A percentile compares a stretch with the other conserved stretches of the same genome.
Evolutionary conservation across 805 yeast genomes (phyloP).

Genomic region (Zygosaccharomyces pseudorouxii): DNA sequence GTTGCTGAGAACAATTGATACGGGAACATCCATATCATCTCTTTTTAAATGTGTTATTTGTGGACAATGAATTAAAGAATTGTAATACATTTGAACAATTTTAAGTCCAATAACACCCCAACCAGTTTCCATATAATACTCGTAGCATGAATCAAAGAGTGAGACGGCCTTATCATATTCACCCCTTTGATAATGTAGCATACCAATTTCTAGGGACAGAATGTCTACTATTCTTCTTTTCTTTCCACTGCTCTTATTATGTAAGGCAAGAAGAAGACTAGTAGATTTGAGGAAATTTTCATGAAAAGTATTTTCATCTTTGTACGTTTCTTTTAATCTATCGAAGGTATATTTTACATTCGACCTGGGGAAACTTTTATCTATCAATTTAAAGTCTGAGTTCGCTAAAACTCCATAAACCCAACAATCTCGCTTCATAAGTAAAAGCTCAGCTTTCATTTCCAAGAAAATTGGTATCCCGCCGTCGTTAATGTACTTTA

Average conservation of each 20-base stretch:
- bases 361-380: constrained; percentile 11
- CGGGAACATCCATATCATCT: constrained; percentile 27
- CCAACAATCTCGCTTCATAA: constrained; percentile 39
- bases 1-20: constrained; percentile 26
- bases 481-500: constrained; percentile 10
- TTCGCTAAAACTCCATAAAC: constrained; percentile 22
- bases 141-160: constrained; percentile 64
- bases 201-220: constrained; percentile 73
- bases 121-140: constrained; percentile 59
- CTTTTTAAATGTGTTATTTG: constrained; percentile 19
- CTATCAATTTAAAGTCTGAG: constrained; percentile 15
- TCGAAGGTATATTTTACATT: constrained; percentile 13
- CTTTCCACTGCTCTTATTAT: constrained; percentile 18
- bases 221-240: constrained; percentile 66
- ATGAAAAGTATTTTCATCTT: constrained; percentile 22
- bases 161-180: constrained; percentile 58
- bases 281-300: constrained; percentile 50
- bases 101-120: constrained; percentile 70
- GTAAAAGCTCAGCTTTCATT: constrained; percentile 40
- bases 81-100: constrained; percentile 62
- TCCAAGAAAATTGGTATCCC: constrained; percentile 17
- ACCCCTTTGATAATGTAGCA: constrained; percentile 54
- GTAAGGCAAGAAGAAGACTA: constrained; percentile 31
- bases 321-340: constrained; percentile 14
- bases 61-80: constrained; percentile 48